A percentile compares a stretch with the other conserved stretches of the same genome.
These are phyloP conservation scores for Paraphaeosphaeria minitans DNA, from an alignment of 2,329 filamentous ascomycete genomes.

Conservation along the genomic window DNA sequence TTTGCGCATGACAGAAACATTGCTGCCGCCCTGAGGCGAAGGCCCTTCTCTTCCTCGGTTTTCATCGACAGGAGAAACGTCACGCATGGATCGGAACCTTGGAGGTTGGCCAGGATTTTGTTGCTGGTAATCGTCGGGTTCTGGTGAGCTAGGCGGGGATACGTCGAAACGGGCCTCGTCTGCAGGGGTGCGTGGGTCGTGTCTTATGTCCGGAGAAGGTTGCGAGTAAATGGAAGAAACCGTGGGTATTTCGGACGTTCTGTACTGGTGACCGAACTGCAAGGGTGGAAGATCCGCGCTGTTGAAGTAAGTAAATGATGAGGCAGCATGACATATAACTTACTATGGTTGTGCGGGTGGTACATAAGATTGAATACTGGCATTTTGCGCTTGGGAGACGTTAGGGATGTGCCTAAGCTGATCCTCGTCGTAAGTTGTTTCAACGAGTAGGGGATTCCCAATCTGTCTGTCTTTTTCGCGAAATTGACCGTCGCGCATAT, in stretches of 20 bases:
- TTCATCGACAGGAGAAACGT: constrained; percentile 50
- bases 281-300: constrained; percentile 33
- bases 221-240: constrained; percentile 67
- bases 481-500: constrained; percentile 46
- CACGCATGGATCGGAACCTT: constrained; percentile 42
- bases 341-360: constrained; percentile 28
- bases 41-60: constrained; percentile 23
- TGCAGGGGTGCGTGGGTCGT: constrained; percentile 26
- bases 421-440: constrained; percentile 54
- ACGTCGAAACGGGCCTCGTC: constrained; percentile 37
- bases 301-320: constrained; percentile 14
- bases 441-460: constrained; percentile 52
- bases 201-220: constrained; percentile 51
- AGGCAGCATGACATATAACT: constrained; percentile 13
- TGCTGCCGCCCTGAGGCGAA: constrained; percentile 24
- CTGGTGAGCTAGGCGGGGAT: constrained; percentile 47
- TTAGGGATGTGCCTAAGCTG: constrained; percentile 46
- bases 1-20: constrained; percentile 44
- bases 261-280: constrained; percentile 28
- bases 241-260: constrained; percentile 35
- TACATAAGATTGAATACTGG: constrained; percentile 35
- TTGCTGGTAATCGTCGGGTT: constrained; percentile 33
- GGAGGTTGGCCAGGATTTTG: constrained; percentile 24
- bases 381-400: constrained; percentile 36
- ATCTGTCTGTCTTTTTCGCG: constrained; percentile 52